A percentile compares a stretch with the other conserved stretches of the same genome.
Evolutionary conservation across 78 protist species (phyloP).

Genomic region (Mastigamoeba balamuthi): DNA sequence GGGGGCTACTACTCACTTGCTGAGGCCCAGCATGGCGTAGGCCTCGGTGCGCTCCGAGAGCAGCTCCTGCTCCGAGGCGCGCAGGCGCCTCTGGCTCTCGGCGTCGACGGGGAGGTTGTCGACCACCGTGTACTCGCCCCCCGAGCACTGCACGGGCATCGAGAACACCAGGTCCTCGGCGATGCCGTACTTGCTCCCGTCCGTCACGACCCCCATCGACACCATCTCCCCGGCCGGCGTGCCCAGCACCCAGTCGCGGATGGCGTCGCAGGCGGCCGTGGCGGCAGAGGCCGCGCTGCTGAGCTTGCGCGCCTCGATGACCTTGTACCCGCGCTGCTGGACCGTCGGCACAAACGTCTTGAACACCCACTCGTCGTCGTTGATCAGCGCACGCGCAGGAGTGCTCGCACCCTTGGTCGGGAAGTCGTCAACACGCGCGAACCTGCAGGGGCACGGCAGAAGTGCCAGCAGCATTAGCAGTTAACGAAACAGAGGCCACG

Average conservation of each 20-base stretch:
- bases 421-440: constrained; percentile 17
- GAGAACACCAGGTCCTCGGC: constrained; percentile 49
- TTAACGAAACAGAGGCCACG: too few relatives aligned
- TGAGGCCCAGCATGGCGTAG: too few relatives aligned
- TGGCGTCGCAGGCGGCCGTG: constrained; percentile 45
- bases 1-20: too few relatives aligned
- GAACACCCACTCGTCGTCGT: constrained; percentile 50
- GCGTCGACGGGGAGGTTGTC: constrained; percentile 44
- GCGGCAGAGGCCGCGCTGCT: constrained; percentile 83
- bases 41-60: too few relatives aligned
- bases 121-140: constrained; percentile 37
- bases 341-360: constrained; percentile 54
- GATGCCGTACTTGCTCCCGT: constrained; percentile 54
- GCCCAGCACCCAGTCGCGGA: constrained; percentile 56
- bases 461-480: too few relatives aligned
- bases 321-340: constrained; percentile 87
- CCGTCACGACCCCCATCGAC: constrained; percentile 55
- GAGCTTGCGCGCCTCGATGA: constrained; percentile 59
- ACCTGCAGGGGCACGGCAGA: constrained; percentile 50
- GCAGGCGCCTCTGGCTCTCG: too few relatives aligned
- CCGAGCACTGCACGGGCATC: constrained; percentile 49
- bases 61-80: too few relatives aligned
- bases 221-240: constrained; percentile 19
- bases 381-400: constrained; percentile 15
- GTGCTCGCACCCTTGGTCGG: constrained; percentile 6